A percentile compares a stretch with the other conserved stretches of the same genome.
Conservation (phyloP, 805 yeast genomes). For the Candida michaelii region DNA sequence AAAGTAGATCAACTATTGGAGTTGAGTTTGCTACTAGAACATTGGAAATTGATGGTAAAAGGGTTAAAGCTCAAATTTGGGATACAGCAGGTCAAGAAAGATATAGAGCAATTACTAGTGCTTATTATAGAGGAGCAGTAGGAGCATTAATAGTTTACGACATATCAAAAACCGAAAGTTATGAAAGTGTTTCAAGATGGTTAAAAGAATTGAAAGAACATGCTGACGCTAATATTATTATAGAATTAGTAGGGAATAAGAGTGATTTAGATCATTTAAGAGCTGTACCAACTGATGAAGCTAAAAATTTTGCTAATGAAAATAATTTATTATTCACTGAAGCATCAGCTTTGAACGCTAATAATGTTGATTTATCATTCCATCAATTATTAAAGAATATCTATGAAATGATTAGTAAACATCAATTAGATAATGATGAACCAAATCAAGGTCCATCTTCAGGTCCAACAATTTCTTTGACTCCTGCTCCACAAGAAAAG, state of each 20-base stretch:
- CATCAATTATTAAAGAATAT: conserved; percentile 90
- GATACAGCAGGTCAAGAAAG: conserved; percentile 99
- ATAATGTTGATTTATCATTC: conserved; percentile 93
- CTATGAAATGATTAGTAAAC: conserved; percentile 91
- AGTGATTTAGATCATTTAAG: conserved; percentile 88
- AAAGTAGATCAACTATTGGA: conserved; percentile 92
- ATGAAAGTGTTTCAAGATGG: conserved; percentile 86
- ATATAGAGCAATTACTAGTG: conserved; percentile 95
- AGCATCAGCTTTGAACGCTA: conserved; percentile 91
- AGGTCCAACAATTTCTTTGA: conserved; percentile 89
- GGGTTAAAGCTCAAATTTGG: conserved; percentile 93
- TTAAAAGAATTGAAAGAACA: conserved; percentile 86
- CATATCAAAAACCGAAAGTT: conserved; percentile 84
- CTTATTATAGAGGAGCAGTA: conserved; percentile 96
- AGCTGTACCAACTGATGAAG: conserved; percentile 98
- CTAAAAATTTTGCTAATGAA: conserved; percentile 89
- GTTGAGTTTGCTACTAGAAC: conserved; percentile 98
- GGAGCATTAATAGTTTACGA: conserved; percentile 96
- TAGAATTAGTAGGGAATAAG: conserved; percentile 91
- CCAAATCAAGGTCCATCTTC: conserved; percentile 61
- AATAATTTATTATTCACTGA: conserved; percentile 91
- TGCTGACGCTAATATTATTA: conserved; percentile 93
- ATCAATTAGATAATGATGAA: conserved; percentile 86
- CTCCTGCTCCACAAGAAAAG: conserved; percentile 89
- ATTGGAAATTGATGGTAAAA: conserved; percentile 78